Evolutionary conservation across 116 monocot genomes (phyloP), one percentile per base, ranked within the genome.

Genomic region (Phalaenopsis hybrid): DNA sequence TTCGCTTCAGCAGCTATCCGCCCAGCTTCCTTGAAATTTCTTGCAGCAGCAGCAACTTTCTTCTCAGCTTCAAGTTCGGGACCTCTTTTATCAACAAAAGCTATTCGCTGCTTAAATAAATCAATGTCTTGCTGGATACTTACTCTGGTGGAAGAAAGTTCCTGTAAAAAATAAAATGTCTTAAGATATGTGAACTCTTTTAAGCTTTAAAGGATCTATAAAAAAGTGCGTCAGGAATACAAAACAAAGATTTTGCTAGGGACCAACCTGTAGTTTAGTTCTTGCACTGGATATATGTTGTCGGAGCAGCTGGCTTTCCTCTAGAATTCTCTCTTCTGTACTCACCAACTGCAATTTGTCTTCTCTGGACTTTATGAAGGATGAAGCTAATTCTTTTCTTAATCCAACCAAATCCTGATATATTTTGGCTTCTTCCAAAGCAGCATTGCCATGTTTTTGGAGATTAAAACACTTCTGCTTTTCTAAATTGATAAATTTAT

Each of bases 41-140:
- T 87, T 58, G 93, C 93, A 59, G 97, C 91, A 28, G 97, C 97
- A 34, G 94, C 97, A 72, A 86, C 93, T 84, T 91, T 97, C 90
- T 97, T 97, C 85, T 97, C 97, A 45, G 92, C 91, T 85, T 97
- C 97, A 48, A 97, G 86, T 75, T 97, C 97, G 28, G 97, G 97
- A 0, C 87, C 88, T 77, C 92, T 91, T 87, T 91, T 94, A 72
- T 97, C 94, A 44, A 94, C 94, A 83, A 93, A 97, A 74, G 73
- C 81, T 76, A 91, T 84, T 80, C 94, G 90, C 85, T 97, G 92
- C 80, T 90, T 94, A 15, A 84, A 57, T 33, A 83, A 87, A 85
- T 83, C 81, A 78, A 89, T 83, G 68, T 94, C 91, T 81, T 93
- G 90, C 83, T 93, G 89, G 67, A 92, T 86, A 55, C 55, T 82